A percentile compares a stretch with the other conserved stretches of the same genome.
Evolutionary conservation across 1,284 basidiomycete species (phyloP).

Genomic region (Austroboletus rostrupii): DNA sequence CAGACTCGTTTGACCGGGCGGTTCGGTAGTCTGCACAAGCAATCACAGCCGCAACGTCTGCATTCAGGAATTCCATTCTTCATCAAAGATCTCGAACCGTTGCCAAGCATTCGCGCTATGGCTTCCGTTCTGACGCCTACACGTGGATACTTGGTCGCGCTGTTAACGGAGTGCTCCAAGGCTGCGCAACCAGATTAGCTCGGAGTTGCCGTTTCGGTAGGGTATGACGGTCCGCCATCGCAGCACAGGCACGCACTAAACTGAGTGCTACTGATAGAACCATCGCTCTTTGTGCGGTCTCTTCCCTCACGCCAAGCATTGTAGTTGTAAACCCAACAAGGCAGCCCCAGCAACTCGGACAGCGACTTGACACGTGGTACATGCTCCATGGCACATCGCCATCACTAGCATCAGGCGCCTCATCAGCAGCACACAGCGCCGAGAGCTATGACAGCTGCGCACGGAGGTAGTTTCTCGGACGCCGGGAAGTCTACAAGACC

Average conservation of each 20-base stretch:
- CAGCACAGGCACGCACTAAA: slow-evolving; percentile 1
- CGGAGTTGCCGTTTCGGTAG: slow-evolving; percentile 11
- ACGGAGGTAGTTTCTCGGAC: slow-evolving; percentile 1
- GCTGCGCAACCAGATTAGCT: slow-evolving; percentile 15
- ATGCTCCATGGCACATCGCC: neutral
- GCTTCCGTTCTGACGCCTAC: neutral
- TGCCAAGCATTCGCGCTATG: slow-evolving; percentile 1
- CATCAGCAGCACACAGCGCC: neutral
- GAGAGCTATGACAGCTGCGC: neutral
- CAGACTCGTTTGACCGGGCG: neutral
- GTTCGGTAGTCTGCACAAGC: neutral
- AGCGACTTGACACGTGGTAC: neutral
- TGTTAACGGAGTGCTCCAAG: slow-evolving; percentile 2
- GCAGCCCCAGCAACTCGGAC: neutral
- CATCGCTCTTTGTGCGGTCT: slow-evolving; percentile 10
- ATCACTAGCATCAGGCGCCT: neutral
- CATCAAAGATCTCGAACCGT: neutral
- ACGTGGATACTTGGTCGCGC: neutral
- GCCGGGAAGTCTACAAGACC: neutral
- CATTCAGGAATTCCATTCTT: neutral
- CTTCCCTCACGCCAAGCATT: slow-evolving; percentile 1
- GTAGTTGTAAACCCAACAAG: neutral
- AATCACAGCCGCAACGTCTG: neutral
- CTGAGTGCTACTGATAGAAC: neutral
- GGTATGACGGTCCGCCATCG: neutral